These are phyloP conservation scores for Pittosporum tobira DNA, from an alignment of 129 eudicot species.

Conservation along the genomic window DNA sequence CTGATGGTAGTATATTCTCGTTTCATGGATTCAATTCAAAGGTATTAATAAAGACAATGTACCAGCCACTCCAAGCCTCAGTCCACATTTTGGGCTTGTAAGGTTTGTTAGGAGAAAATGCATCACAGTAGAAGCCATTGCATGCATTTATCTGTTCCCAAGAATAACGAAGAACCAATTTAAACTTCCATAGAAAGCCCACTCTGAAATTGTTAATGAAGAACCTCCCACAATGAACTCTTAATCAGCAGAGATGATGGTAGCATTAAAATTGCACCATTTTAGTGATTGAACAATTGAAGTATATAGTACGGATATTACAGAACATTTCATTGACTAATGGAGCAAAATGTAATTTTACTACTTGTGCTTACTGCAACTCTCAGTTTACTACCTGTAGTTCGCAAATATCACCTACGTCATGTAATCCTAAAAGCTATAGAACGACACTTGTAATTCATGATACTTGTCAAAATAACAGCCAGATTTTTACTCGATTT, in stretches of 20 bases:
- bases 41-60: constrained; percentile 2
- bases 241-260: not conserved
- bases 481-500: no score
- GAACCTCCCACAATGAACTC: no score
- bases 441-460: no score
- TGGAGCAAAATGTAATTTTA: no score
- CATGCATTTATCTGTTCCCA: constrained; percentile 74
- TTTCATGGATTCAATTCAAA: not conserved
- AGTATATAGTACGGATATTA: no score
- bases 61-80: constrained; percentile 99
- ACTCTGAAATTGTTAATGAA: not conserved
- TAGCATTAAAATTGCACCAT: not conserved
- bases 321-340: not conserved
- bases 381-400: no score
- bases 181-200: not conserved
- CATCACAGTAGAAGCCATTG: constrained; percentile 86
- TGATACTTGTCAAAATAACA: no score
- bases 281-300: no score
- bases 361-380: no score
- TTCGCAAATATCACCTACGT: no score
- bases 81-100: constrained; percentile 92
- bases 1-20: not conserved
- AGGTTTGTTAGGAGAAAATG: constrained; percentile 75
- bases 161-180: not conserved
- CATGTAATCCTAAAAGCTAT: no score